phyloP scores from a whole-genome alignment of 2,329 filamentous ascomycete species.

The Cladophialophora yegresii region DNA sequence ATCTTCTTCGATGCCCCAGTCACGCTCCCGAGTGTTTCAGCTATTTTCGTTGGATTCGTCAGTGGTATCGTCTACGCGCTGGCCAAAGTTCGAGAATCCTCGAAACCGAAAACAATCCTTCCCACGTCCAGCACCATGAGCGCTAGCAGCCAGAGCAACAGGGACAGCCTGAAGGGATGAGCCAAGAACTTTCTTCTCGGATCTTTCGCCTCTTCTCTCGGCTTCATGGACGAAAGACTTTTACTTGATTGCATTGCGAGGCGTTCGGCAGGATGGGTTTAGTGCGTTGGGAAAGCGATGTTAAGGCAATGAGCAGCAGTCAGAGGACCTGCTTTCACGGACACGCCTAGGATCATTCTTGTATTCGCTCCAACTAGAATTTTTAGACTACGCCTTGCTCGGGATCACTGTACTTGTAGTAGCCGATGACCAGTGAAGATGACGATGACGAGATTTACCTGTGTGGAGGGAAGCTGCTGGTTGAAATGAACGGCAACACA shows the following conservation, averaged over 20 bases:
- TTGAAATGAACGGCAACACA: neutral
- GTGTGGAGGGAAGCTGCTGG: neutral
- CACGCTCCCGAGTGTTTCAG: constrained; percentile 86
- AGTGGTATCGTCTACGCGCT: constrained; percentile 89
- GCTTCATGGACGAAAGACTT: constrained; percentile 1
- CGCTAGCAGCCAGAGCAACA: constrained; percentile 86
- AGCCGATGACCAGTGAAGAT: neutral
- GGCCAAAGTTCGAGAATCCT: constrained; percentile 79
- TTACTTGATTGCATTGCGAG: constrained; percentile 17
- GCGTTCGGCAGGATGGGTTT: constrained; percentile 3
- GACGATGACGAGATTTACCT: neutral
- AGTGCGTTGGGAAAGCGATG: neutral
- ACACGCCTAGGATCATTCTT: neutral
- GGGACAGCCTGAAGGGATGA: constrained; percentile 76
- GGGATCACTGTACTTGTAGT: constrained; percentile 1
- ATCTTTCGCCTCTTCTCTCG: neutral
- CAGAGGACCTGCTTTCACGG: neutral
- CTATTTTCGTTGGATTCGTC: constrained; percentile 87
- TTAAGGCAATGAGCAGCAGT: neutral
- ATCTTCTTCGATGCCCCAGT: constrained; percentile 95
- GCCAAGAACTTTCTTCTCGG: neutral
- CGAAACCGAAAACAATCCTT: constrained; percentile 66
- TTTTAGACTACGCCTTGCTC: constrained; percentile 1
- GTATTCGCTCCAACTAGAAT: constrained; percentile 3
- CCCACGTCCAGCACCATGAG: constrained; percentile 74